These are phyloP conservation scores for Fusarium dlaminii DNA, from an alignment of 2,329 filamentous ascomycete genomes.

Conservation along the genomic window DNA sequence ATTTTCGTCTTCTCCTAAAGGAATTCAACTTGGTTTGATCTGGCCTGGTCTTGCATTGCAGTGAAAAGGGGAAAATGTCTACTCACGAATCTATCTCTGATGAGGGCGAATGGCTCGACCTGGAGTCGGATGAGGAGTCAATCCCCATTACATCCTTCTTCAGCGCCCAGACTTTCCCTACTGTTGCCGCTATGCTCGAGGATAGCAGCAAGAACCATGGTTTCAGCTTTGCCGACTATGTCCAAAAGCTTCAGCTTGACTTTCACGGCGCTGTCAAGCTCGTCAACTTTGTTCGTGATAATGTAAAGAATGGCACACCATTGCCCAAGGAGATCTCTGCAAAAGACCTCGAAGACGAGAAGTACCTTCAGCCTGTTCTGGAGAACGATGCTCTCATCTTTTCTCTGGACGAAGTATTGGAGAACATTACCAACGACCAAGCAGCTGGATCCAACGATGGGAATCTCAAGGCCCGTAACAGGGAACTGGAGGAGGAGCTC, in stretches of 20 bases:
- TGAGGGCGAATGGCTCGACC: constrained; percentile 62
- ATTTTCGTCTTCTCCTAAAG: constrained; percentile 49
- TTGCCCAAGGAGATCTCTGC: constrained; percentile 68
- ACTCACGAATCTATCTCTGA: constrained; percentile 47
- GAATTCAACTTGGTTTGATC: constrained; percentile 48
- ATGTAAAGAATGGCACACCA: constrained; percentile 54
- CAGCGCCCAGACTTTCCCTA: constrained; percentile 71
- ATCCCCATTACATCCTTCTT: constrained; percentile 74
- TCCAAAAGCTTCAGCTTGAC: constrained; percentile 69
- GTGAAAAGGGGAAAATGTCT: constrained; percentile 38
- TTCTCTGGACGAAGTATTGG: constrained; percentile 79
- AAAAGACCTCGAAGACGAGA: constrained; percentile 77
- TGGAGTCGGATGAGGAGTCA: constrained; percentile 71
- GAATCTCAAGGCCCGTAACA: constrained; percentile 59
- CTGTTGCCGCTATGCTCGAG: constrained; percentile 71
- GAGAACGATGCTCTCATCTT: constrained; percentile 92
- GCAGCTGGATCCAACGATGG: constrained; percentile 52
- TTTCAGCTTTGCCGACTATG: constrained; percentile 73
- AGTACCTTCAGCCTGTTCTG: constrained; percentile 83
- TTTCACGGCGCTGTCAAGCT: constrained; percentile 79
- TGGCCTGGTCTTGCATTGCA: neutral
- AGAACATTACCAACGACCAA: constrained; percentile 48
- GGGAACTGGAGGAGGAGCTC: constrained; percentile 68
- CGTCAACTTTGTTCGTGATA: constrained; percentile 73
- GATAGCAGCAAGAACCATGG: constrained; percentile 72